Evolutionary conservation across 495 filamentous ascomycete genomes (phyloP).

Genomic region (Tuber melanosporum): DNA sequence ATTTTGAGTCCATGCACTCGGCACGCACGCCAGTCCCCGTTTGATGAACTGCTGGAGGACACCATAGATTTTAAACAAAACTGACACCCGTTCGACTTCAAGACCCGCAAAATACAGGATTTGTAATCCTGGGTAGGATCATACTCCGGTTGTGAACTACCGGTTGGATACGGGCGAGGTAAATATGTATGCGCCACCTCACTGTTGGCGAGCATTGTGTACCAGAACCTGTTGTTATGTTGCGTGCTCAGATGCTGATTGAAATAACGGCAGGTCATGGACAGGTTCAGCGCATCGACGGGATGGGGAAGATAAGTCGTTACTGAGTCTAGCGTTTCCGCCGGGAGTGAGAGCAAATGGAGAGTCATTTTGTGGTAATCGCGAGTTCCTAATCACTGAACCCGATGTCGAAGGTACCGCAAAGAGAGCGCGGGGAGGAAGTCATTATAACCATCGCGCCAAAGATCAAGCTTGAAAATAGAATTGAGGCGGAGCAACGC

Average conservation of each 20-base stretch:
- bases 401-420: neutral
- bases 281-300: neutral
- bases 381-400: neutral
- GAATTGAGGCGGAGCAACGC: neutral
- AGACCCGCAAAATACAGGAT: neutral
- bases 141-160: neutral
- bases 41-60: neutral
- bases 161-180: too few relatives aligned
- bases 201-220: neutral
- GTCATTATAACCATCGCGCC: neutral
- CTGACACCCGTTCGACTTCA: neutral
- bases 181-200: neutral
- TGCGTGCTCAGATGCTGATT: neutral
- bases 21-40: neutral
- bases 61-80: neutral
- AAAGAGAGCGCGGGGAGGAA: neutral
- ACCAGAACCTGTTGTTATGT: neutral
- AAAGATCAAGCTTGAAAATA: neutral
- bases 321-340: slow-evolving; percentile 1
- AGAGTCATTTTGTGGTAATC: neutral
- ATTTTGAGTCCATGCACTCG: neutral
- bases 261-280: neutral
- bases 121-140: neutral
- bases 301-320: neutral
- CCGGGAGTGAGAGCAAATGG: neutral